A percentile compares a stretch with the other conserved stretches of the same genome.
These are phyloP conservation scores for Penicillium sp. DNA, from an alignment of 2,329 filamentous ascomycete species.

Conservation along the genomic window DNA sequence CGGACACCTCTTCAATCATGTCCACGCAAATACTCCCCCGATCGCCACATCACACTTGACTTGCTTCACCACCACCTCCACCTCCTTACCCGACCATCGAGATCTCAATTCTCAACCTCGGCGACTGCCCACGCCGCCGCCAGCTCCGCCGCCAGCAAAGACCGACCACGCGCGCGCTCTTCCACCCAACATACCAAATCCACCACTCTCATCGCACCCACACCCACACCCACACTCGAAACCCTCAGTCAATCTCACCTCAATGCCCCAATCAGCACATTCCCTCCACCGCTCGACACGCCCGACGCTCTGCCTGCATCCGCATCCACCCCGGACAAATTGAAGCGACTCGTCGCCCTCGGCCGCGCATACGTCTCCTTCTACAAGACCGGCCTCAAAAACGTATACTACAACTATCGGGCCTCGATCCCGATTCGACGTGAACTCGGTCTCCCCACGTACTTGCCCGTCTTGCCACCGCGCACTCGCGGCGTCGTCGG, in stretches of 20 bases:
- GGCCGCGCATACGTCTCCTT: slow-evolving; percentile 75
- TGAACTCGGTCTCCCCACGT: slow-evolving; percentile 25
- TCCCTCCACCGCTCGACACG: slow-evolving; percentile 62
- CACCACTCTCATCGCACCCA: background rate
- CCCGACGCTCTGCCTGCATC: slow-evolving; percentile 49
- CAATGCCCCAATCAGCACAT: slow-evolving; percentile 68
- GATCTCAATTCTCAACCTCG: slow-evolving; percentile 14
- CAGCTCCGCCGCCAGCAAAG: background rate
- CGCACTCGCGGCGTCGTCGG: background rate
- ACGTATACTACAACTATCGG: slow-evolving; percentile 62
- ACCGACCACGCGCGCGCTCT: slow-evolving; percentile 6
- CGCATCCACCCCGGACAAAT: slow-evolving; percentile 35
- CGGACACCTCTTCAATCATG: slow-evolving; percentile 3
- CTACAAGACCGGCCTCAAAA: slow-evolving; percentile 79
- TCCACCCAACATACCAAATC: slow-evolving; percentile 9
- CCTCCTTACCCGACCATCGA: background rate
- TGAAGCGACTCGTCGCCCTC: slow-evolving; percentile 38
- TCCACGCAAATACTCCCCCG: background rate
- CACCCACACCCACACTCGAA: background rate
- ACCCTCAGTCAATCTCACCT: slow-evolving; percentile 33
- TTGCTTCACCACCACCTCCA: background rate
- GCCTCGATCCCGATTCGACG: slow-evolving; percentile 28
- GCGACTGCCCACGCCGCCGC: slow-evolving; percentile 7
- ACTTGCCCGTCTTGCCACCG: slow-evolving; percentile 32
- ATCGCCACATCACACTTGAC: background rate